These are phyloP conservation scores for Fraxinus baroniana DNA, from an alignment of 305 asterid genomes.

Conservation along the genomic window DNA sequence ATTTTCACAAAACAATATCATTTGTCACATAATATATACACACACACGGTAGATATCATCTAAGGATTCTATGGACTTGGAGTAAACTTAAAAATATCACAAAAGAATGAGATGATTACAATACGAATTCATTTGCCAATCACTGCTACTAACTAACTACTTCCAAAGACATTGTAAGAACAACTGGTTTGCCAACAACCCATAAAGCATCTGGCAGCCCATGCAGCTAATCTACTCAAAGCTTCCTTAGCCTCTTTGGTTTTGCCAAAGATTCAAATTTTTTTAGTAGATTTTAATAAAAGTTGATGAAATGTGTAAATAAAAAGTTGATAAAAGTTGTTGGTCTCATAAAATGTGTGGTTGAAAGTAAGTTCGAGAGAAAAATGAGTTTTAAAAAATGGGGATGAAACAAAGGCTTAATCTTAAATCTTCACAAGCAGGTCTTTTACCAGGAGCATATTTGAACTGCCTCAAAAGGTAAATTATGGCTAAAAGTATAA, in stretches of 20 bases:
- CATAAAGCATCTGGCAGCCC: neutral
- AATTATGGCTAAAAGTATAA: neutral
- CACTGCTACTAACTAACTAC: too few relatives aligned
- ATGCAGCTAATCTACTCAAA: neutral
- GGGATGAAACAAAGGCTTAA: neutral
- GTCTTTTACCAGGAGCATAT: neutral
- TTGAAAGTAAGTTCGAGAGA: too few relatives aligned
- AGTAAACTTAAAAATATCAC: too few relatives aligned
- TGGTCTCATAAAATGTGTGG: neutral
- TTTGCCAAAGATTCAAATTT: too few relatives aligned
- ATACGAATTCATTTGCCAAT: too few relatives aligned
- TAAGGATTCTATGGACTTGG: too few relatives aligned
- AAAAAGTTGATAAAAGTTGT: neutral
- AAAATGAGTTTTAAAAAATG: neutral
- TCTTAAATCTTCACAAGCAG: neutral
- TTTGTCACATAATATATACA: too few relatives aligned
- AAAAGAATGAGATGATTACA: too few relatives aligned
- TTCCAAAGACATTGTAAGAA: too few relatives aligned
- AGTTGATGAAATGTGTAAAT: neutral
- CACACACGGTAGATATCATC: too few relatives aligned
- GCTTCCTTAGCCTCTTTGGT: neutral
- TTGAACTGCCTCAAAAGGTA: neutral
- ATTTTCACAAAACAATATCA: neutral
- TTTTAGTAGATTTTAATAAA: too few relatives aligned
- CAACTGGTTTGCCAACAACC: neutral